Evolutionary conservation across 352 stramenopile species (phyloP).

Genomic region (Detonula confervacea): DNA sequence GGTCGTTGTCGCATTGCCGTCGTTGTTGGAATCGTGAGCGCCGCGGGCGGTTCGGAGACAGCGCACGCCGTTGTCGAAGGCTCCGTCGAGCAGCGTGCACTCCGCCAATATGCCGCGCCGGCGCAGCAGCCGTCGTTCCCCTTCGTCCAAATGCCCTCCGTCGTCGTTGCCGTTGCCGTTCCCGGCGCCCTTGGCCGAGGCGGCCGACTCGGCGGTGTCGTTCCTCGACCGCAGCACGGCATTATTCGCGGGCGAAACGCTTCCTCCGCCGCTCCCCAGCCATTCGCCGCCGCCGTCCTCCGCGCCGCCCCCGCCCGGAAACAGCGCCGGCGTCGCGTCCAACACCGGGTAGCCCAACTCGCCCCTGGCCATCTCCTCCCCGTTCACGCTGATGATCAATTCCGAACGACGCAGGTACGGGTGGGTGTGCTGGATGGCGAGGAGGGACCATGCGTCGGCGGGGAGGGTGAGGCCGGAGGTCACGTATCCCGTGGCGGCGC

Average conservation of each 20-base stretch:
- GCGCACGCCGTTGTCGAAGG: conserved; percentile 60
- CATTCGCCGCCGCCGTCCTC: conserved; percentile 11
- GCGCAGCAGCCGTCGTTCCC: conserved; percentile 41
- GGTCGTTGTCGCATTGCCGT: neutral
- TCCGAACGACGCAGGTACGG: conserved; percentile 82
- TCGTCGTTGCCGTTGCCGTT: neutral
- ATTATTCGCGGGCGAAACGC: too few relatives aligned
- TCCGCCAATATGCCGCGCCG: conserved; percentile 52
- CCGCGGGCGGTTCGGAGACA: too few relatives aligned
- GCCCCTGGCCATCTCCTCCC: conserved; percentile 64
- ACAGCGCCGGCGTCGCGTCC: conserved; percentile 35
- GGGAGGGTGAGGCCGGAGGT: conserved; percentile 51
- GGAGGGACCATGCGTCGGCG: conserved; percentile 74
- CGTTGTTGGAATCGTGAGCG: too few relatives aligned
- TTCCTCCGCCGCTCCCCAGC: neutral
- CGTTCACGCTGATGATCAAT: conserved; percentile 79
- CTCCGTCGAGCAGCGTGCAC: conserved; percentile 56
- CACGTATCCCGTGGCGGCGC: conserved; percentile 21
- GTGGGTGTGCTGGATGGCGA: conserved; percentile 81
- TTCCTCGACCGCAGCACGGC: too few relatives aligned
- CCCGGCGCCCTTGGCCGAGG: too few relatives aligned
- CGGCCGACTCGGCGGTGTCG: too few relatives aligned
- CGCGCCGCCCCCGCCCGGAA: neutral
- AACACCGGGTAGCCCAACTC: conserved; percentile 78
- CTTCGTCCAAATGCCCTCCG: conserved; percentile 19